These are phyloP conservation scores for Phaeoacremonium minimum DNA, from an alignment of 2,329 filamentous ascomycete genomes.

Conservation along the genomic window DNA sequence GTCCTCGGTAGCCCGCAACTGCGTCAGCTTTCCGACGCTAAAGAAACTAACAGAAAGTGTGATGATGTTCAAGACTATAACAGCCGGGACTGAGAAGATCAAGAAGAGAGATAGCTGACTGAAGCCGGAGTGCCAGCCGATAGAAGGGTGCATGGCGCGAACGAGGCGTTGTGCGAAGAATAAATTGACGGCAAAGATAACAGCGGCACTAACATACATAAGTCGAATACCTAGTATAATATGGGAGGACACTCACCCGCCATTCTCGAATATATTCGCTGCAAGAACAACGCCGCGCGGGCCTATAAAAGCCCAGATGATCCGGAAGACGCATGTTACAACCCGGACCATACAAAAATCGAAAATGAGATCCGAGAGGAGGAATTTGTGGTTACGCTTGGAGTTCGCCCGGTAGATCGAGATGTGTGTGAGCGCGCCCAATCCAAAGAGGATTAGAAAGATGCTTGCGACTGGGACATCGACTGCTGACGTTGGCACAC, in stretches of 20 bases:
- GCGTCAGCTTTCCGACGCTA: slow-evolving; percentile 11
- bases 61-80: slow-evolving; percentile 25
- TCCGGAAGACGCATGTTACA: slow-evolving; percentile 27
- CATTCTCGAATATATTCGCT: slow-evolving; percentile 28
- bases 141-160: slow-evolving; percentile 26
- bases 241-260: slow-evolving; percentile 18
- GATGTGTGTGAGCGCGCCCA: slow-evolving; percentile 17
- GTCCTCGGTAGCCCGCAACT: slow-evolving; percentile 6
- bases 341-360: slow-evolving; percentile 30
- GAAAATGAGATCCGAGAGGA: slow-evolving; percentile 28
- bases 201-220: slow-evolving; percentile 18
- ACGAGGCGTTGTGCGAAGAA: slow-evolving; percentile 32
- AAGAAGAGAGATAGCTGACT: slow-evolving; percentile 15
- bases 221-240: background rate
- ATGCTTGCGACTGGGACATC: slow-evolving; percentile 17
- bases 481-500: slow-evolving; percentile 5
- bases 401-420: slow-evolving; percentile 20
- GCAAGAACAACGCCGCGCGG: slow-evolving; percentile 23
- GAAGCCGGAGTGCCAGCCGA: slow-evolving; percentile 27
- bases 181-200: slow-evolving; percentile 30
- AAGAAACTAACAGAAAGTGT: slow-evolving; percentile 19
- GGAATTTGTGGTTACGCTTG: slow-evolving; percentile 30
- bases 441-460: slow-evolving; percentile 17
- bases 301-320: slow-evolving; percentile 24
- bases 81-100: slow-evolving; percentile 18